Base-by-base conservation (phyloP, 2,329 filamentous ascomycete genomes). In the Aspergillus amoenus region DNA sequence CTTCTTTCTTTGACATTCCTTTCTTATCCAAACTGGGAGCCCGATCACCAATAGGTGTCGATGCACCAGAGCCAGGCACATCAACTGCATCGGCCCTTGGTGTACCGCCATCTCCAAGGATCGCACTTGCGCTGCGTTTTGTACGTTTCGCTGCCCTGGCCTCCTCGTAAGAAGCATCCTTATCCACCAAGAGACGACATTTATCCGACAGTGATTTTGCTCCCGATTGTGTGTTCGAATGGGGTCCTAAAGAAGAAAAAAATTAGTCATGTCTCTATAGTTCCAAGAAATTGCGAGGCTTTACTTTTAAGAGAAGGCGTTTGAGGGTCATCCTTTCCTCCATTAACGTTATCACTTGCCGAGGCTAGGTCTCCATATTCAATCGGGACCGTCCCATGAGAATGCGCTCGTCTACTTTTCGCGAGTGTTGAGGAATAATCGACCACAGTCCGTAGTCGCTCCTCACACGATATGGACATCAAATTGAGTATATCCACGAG, bases 1-100 rank as follows among this genome's bases (percentile, higher is more conserved):
- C 82, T 72, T 96, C 92, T 77, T 97, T 97, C 81, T 97, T 97
- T 4, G 88, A 89, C 51, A 90, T 82, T 3, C 86, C 82, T 72
- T 92, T 93, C 63, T 78, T 78, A 39, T 84, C 81, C 1, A 79
- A 71, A 53, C 89, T 87, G 1, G 87, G 83, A 1, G 87, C 85
- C 42, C 71, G 68, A n/a, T 78, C 76, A 3, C 65, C 70, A 4
- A 74, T 62, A 8, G 76, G 76, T 2, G 76, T 75, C 9, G 84
- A 81, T 1, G 84, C 79, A 5, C 84, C 85, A 3, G 87, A 84
- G 0, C 85, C 88, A 2, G 82, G 82, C 11, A 84, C 81, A 15
- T 84, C 84, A 12, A 81, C 78, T 22, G 84, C 84, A 13, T 84
- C 81, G 24, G 83, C 67, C 62, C 85, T 80, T 15, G 76, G 73